Evolutionary conservation across 2,329 filamentous ascomycete species (phyloP), one percentile per base, ranked within the genome.

Genomic region (Cyphellophora attinorum): DNA sequence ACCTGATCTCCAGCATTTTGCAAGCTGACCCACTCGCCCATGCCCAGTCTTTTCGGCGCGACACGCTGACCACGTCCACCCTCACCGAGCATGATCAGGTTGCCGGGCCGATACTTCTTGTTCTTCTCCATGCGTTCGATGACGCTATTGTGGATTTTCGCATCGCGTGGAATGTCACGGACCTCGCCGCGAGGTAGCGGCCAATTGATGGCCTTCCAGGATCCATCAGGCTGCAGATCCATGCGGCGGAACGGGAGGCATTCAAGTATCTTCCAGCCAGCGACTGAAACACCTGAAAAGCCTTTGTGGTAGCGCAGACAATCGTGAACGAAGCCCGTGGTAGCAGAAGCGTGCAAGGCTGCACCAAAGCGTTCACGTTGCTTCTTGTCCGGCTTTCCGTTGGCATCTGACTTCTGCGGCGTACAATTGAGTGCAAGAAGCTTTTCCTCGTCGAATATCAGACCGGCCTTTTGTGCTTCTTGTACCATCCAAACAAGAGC

Each of bases 241-340:
- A 91, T 88, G 15, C 84, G 68, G 1, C 81, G 71, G 59, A 89
- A 88, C 0, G 84, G 84, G 15, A 89, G 62, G 53, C 81, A 86
- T 51, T 89, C 84, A 82, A 89, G 84, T 14, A 84, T 54, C 21
- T 76, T 81, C 83, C 83, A 89, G 2, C 68, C 70, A 0, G 79
- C 46, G 0, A 85, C 80, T 0, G 76, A 72, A 3, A 61, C 36
- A 15, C 44, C 41, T 0, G 66, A 55, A 3, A 81, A 61, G 0
- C 81, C 81, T n/a, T n/a, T n/a, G n/a, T n/a, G n/a, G n/a, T n/a
- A n/a, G n/a, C n/a, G n/a, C n/a, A n/a, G n/a, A n/a, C n/a, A n/a
- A n/a, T n/a, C n/a, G n/a, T n/a, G n/a, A n/a, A n/a, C n/a, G n/a
- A n/a, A n/a, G n/a, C n/a, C n/a, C n/a, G n/a, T n/a, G n/a, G n/a